phyloP scores from a whole-genome alignment of 768 basidiomycete genomes.

The Tricholoma furcatifolium region DNA sequence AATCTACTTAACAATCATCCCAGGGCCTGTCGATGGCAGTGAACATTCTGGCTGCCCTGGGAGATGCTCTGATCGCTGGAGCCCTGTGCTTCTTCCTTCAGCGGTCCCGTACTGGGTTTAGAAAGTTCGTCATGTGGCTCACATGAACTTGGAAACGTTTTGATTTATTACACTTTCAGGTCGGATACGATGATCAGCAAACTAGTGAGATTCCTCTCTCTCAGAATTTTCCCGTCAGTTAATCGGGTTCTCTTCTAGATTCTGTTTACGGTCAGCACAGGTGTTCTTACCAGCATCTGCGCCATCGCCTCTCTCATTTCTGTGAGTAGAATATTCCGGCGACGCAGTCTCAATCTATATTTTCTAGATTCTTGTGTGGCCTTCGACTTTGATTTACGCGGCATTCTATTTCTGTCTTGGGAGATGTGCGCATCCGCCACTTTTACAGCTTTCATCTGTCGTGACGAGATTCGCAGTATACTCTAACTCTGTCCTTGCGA shows the following conservation, averaged over 20 bases:
- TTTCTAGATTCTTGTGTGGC: slow-evolving; percentile 44
- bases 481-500: slow-evolving; percentile 54
- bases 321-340: slow-evolving; percentile 20
- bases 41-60: slow-evolving; percentile 48
- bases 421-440: slow-evolving; percentile 34
- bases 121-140: slow-evolving; percentile 32
- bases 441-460: not conserved
- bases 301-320: slow-evolving; percentile 42
- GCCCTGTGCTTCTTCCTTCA: slow-evolving; percentile 49
- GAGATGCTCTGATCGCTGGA: slow-evolving; percentile 50
- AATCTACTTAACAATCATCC: slow-evolving; percentile 1
- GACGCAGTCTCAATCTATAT: slow-evolving; percentile 1
- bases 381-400: slow-evolving; percentile 53
- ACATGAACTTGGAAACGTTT: slow-evolving; percentile 7
- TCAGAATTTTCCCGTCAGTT: not conserved
- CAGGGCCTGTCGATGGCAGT: slow-evolving; percentile 57
- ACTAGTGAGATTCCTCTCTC: slow-evolving; percentile 17
- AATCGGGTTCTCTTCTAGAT: slow-evolving; percentile 25
- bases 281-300: slow-evolving; percentile 40
- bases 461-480: slow-evolving; percentile 36
- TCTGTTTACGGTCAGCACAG: slow-evolving; percentile 40
- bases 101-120: slow-evolving; percentile 52
- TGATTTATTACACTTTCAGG: slow-evolving; percentile 20
- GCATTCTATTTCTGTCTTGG: slow-evolving; percentile 58
- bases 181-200: slow-evolving; percentile 47